These are phyloP conservation scores for Dryadomyces quercus-mongolicae DNA, from an alignment of 2,329 filamentous ascomycete genomes.

Conservation along the genomic window DNA sequence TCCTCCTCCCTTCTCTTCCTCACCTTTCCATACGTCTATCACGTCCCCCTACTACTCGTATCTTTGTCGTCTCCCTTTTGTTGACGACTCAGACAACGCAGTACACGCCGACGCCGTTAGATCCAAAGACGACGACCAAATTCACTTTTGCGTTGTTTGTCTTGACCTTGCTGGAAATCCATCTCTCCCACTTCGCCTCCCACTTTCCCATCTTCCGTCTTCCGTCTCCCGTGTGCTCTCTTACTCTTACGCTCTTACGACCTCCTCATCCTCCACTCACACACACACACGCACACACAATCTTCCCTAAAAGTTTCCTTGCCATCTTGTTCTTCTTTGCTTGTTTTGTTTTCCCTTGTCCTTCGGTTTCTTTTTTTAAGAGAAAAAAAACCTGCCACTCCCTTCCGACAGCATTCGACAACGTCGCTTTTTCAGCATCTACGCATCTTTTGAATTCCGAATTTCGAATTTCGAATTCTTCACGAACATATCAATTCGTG, in stretches of 20 bases:
- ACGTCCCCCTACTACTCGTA: constrained; percentile 2
- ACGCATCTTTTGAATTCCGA: not conserved
- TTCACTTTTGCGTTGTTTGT: constrained; percentile 25
- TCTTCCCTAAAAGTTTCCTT: not conserved
- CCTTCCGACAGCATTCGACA: not conserved
- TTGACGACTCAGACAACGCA: not conserved
- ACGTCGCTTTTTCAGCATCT: not conserved
- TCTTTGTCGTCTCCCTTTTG: not conserved
- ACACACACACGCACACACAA: not conserved
- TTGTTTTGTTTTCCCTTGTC: not conserved
- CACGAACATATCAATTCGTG: not conserved
- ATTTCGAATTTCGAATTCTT: not conserved
- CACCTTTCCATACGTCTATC: not conserved
- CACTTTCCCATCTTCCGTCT: not conserved
- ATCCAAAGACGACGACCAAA: constrained; percentile 20
- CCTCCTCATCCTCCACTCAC: not conserved
- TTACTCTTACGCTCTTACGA: not conserved
- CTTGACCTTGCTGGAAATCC: not conserved
- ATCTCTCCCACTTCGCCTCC: not conserved
- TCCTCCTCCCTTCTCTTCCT: not conserved
- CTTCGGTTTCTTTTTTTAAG: not conserved
- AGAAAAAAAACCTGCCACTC: not conserved
- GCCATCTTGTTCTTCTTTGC: not conserved
- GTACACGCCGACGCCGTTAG: not conserved
- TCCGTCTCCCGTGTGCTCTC: too few relatives aligned